Evolutionary conservation across 768 basidiomycete species (phyloP), one percentile per base, ranked within the genome.

Genomic region (Tulasnella sp.): DNA sequence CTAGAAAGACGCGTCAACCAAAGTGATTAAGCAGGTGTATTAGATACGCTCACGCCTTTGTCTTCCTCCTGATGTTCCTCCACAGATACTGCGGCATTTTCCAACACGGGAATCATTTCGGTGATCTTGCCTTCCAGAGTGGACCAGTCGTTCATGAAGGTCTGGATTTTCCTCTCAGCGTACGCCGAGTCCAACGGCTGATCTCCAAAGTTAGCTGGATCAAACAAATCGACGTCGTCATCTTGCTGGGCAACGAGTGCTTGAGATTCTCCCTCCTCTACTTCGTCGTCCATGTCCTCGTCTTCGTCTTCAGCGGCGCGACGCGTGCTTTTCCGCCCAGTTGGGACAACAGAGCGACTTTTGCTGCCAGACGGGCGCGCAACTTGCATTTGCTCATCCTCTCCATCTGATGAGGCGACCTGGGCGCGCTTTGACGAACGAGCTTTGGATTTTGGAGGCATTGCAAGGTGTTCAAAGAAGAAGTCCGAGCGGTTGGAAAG

Each of bases 21-120:
- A 65, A 11, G 9, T 26, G 35, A 5, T 71, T 26, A 11, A 22
- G 11, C 2, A 22, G 17, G 68, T 26, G 29, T 69, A 62, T 11
- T 7, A 42, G n/a, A 1, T 26, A n/a, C 16, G 32, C 34, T 40
- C 19, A 65, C 39, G 35, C 81, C 82, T 42, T 86, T 82, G 22
- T 83, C 84, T 1, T 80, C 84, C 44, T 88, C 87, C 62, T 83
- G 83, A 72, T 85, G 82, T 70, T 92, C 90, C 17, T 88, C 89
- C 71, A 90, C 81, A 5, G 86, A 82, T 14, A 83, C 80, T 0
- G 84, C 89, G 22, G 89, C 81, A 76, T 86, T 82, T 67, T 80
- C 80, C 64, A 89, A 79, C 69, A 86, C 80, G 73, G 77, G 69
- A 76, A 44, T 22, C 32, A 67, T 65, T 11, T 65, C 44, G 36